Conservation (phyloP, 306 rosid genomes). For the Ziziphus jujuba region DNA sequence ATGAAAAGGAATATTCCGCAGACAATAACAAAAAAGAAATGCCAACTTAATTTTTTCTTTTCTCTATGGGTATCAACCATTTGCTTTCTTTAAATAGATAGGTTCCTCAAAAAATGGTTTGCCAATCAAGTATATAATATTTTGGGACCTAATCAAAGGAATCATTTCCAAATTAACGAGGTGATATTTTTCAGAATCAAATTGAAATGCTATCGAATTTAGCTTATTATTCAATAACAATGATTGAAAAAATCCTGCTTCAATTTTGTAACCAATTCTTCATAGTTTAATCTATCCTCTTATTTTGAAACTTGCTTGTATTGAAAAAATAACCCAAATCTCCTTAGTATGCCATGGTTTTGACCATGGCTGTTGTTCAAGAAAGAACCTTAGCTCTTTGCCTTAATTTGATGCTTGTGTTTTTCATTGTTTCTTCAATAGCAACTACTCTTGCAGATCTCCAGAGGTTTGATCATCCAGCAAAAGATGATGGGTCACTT, state of each 20-base stretch:
- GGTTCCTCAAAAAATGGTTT: constrained; percentile 10
- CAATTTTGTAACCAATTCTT: background rate
- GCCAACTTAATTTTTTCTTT: too few relatives aligned
- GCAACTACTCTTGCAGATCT: constrained; percentile 23
- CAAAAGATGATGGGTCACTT: constrained; percentile 46
- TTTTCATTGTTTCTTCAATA: constrained; percentile 11
- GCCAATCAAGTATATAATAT: background rate
- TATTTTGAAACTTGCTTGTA: background rate
- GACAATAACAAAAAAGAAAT: background rate
- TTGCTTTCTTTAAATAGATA: constrained; percentile 11
- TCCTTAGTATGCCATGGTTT: constrained; percentile 21
- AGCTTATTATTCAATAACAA: background rate
- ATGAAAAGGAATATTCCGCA: too few relatives aligned
- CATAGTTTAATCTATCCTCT: background rate
- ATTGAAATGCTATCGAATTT: background rate
- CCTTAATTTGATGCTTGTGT: constrained; percentile 7
- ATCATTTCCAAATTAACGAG: constrained; percentile 1
- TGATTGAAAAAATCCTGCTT: background rate
- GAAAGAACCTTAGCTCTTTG: background rate
- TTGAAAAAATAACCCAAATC: background rate
- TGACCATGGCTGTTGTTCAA: constrained; percentile 17
- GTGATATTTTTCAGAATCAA: background rate
- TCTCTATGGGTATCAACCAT: background rate
- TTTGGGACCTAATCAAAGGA: constrained; percentile 5
- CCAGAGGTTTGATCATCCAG: constrained; percentile 23